Conservation (phyloP, 2,329 filamentous ascomycete genomes). For the Tolypocladium album region DNA sequence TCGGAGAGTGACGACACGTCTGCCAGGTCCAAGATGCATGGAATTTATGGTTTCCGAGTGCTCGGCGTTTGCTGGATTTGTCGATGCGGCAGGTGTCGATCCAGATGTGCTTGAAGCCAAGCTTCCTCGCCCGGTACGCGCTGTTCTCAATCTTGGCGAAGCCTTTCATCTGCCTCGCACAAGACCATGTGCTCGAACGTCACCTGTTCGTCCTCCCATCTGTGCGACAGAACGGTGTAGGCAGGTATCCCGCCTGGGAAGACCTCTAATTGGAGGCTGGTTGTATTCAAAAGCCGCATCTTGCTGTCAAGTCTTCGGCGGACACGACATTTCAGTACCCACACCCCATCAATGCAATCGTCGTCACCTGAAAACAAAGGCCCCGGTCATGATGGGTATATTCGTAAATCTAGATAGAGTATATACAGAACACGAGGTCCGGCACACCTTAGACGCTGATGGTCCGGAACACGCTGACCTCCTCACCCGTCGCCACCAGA, state of each 20-base stretch:
- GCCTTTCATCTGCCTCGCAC: constrained; percentile 3
- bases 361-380: too few species aligned
- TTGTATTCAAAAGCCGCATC: constrained; percentile 2
- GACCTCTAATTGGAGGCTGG: neutral
- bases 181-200: constrained; percentile 11
- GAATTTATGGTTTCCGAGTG: constrained; percentile 15
- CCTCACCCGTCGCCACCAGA: constrained; percentile 80
- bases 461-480: constrained; percentile 78
- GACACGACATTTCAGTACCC: neutral
- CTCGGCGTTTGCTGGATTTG: constrained; percentile 11
- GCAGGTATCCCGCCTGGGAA: constrained; percentile 7
- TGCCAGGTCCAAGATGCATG: constrained; percentile 14
- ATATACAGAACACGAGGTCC: constrained; percentile 1
- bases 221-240: constrained; percentile 19
- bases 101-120: constrained; percentile 14
- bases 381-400: constrained; percentile 2
- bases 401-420: neutral
- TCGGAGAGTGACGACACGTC: constrained; percentile 3
- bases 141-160: constrained; percentile 10
- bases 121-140: constrained; percentile 5
- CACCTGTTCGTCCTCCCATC: constrained; percentile 15
- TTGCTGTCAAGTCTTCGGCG: neutral
- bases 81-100: constrained; percentile 18
- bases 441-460: constrained; percentile 55
- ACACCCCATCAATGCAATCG: neutral